Evolutionary conservation across 768 basidiomycete species (phyloP), one percentile per base, ranked within the genome.

Genomic region (Boletellus sp.): DNA sequence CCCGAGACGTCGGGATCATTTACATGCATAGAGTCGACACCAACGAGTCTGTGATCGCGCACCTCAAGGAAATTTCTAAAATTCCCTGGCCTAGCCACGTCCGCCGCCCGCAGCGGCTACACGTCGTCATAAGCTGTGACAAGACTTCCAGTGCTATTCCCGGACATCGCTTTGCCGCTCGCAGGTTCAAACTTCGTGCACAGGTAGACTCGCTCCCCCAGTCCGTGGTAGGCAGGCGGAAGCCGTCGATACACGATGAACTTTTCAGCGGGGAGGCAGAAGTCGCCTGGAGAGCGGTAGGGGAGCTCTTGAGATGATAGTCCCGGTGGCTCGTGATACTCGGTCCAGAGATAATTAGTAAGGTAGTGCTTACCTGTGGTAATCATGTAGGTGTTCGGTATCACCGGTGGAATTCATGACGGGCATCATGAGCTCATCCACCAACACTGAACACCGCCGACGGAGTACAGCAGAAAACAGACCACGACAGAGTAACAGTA

Each of bases 21-120:
- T 60, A 60, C 49, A 51, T 54, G 44, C 56, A 60, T 34, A 48
- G 59, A 19, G 33, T 51, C 11, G 60, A 58, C 51, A 62, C 47
- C 3, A 39, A 60, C 15, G 47, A 58, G 24, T 39, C 32, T 16
- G 42, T 58, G 17, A 11, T 10, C 1, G 1, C 9, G 5, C 52
- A 60, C 36, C 47, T 62, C 20, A 4, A 10, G 3, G 59, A 50
- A 20, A 26, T 60, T 9, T 6, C 19, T 4, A 1, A 6, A 4
- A 10, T 42, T 15, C 24, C 15, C 26, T 8, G 17, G 9, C 34
- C 49, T 15, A 2, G 17, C 19, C 4, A 19, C 0, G 1, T 9
- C 12, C 11, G 6, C 11, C 12, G 3, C 10, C 45, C 47, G 6
- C 38, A 47, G 13, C 47, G 42, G 2, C 2, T 61, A 3, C 55